Conservation (phyloP, 225 moss, liverwort and hornwort species). For the Straminergon stramineum region DNA sequence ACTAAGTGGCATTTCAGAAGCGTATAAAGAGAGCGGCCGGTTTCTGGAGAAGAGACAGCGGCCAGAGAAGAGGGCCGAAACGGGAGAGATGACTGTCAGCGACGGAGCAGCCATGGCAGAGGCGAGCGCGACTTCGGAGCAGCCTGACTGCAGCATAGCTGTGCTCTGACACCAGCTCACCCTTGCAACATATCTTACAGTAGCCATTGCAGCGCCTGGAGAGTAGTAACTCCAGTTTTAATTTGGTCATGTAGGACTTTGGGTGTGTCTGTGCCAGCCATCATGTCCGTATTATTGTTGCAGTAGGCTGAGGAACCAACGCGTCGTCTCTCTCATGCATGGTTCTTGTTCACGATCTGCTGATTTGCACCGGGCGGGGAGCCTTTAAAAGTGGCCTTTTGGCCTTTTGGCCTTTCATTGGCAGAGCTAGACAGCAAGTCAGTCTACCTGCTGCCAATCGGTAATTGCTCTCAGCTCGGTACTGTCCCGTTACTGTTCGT, state of each 20-base stretch:
- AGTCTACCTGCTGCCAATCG: neutral
- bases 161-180: neutral
- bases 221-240: neutral
- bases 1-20: neutral
- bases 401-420: neutral
- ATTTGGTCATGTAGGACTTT: neutral
- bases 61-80: neutral
- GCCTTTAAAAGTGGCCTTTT: neutral
- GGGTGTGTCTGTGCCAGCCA: neutral
- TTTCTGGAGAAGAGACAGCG: neutral
- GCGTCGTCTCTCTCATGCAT: neutral
- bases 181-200: neutral
- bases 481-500: neutral
- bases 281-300: neutral
- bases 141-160: neutral
- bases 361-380: conserved; percentile 2
- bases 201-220: neutral
- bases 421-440: neutral
- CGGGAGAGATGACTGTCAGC: neutral
- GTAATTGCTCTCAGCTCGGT: neutral
- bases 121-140: neutral
- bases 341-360: neutral
- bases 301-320: neutral
- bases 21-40: neutral
- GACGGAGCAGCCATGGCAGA: neutral